These are phyloP conservation scores for Cronartium quercuum DNA, from an alignment of 1,284 basidiomycete genomes.

Conservation along the genomic window DNA sequence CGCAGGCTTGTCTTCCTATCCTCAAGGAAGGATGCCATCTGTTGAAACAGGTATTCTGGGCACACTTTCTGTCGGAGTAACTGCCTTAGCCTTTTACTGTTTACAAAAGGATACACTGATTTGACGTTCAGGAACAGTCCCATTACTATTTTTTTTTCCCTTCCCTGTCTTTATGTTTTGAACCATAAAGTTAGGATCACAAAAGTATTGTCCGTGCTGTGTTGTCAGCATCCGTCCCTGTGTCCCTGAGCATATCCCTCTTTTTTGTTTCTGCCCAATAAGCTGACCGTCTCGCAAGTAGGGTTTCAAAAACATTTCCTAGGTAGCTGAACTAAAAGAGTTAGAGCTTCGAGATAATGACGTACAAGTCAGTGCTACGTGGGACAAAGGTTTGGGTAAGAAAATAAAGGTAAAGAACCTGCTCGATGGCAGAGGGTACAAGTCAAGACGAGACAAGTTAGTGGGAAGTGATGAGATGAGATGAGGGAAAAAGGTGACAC, in stretches of 20 bases:
- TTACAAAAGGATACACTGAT: background rate
- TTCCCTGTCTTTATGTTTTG: background rate
- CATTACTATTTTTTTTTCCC: background rate
- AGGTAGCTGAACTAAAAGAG: too few species aligned
- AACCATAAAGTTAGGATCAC: background rate
- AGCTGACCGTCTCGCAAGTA: background rate
- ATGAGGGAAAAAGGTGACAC: too few species aligned
- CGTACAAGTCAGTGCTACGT: too few species aligned
- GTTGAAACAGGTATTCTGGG: background rate
- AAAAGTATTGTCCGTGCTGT: background rate
- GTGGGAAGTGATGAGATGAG: too few species aligned
- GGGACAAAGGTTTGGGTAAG: too few species aligned
- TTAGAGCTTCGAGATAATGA: too few species aligned
- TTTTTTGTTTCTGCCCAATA: background rate
- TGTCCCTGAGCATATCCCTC: too few species aligned
- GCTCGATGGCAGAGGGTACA: too few species aligned
- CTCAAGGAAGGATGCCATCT: background rate
- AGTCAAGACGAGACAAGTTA: too few species aligned
- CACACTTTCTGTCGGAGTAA: background rate
- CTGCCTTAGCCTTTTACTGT: background rate
- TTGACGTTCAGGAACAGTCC: constrained; percentile 7
- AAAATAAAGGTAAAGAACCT: too few species aligned
- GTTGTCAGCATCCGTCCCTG: background rate
- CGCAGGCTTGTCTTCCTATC: background rate
- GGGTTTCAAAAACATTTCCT: background rate